A percentile compares a stretch with the other conserved stretches of the same genome.
Conservation (phyloP, 2,329 filamentous ascomycete genomes). For the Penicillium occitanis region DNA sequence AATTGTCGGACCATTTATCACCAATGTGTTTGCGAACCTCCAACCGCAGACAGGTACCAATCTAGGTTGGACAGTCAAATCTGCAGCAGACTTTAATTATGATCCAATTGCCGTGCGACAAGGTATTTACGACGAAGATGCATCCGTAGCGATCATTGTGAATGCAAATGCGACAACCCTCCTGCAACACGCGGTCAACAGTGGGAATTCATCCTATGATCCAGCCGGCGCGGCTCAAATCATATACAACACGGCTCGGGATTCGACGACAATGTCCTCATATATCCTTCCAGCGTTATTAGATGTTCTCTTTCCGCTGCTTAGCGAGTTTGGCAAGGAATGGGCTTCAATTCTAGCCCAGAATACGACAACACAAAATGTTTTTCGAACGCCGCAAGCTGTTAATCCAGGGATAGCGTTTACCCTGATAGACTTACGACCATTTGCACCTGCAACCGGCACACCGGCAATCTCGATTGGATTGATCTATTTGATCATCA, state of each 20-base stretch:
- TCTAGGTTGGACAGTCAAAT: conserved; percentile 53
- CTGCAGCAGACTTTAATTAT: conserved; percentile 54
- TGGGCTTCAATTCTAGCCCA: conserved; percentile 41
- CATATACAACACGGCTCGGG: conserved; percentile 56
- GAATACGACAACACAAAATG: conserved; percentile 41
- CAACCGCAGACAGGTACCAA: conserved; percentile 40
- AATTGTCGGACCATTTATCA: conserved; percentile 58
- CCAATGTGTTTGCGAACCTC: conserved; percentile 47
- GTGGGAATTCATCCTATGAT: conserved; percentile 60
- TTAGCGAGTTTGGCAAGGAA: conserved; percentile 48
- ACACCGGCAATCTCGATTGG: conserved; percentile 63
- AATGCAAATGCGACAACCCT: conserved; percentile 62
- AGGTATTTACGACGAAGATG: conserved; percentile 59
- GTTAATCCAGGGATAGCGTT: conserved; percentile 59
- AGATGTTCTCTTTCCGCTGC: conserved; percentile 49
- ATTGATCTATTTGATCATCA: conserved; percentile 66
- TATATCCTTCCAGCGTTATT: conserved; percentile 57
- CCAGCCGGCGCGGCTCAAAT: conserved; percentile 60
- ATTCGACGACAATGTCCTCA: conserved; percentile 55
- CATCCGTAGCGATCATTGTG: conserved; percentile 62
- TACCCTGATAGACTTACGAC: conserved; percentile 57
- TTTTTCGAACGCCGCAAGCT: conserved; percentile 49
- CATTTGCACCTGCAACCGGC: conserved; percentile 56
- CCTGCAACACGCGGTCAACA: conserved; percentile 55
- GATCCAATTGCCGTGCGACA: conserved; percentile 58